Evolutionary conservation across 768 basidiomycete species (phyloP).

Genomic region (Tricholoma saponaceum): DNA sequence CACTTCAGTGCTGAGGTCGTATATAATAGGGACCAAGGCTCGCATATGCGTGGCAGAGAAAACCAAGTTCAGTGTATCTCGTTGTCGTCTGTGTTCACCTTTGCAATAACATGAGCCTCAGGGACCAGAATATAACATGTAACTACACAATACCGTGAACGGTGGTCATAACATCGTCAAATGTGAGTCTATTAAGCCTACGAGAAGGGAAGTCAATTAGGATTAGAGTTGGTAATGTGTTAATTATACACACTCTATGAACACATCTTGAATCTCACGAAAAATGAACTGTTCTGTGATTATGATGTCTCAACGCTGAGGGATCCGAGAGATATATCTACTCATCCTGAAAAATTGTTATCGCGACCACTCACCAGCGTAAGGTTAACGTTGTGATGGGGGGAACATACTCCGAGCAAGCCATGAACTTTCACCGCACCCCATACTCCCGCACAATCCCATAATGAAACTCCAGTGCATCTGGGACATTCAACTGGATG

Average conservation of each 20-base stretch:
- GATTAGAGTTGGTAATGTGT: slow-evolving; percentile 6
- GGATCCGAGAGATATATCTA: slow-evolving; percentile 1
- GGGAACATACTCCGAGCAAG: slow-evolving; percentile 17
- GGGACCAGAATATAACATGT: neutral
- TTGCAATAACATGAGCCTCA: neutral
- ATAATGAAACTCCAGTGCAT: slow-evolving; percentile 13
- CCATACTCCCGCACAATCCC: slow-evolving; percentile 11
- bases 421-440: slow-evolving; percentile 20
- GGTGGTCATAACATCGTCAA: slow-evolving; percentile 5
- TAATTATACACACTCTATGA: neutral
- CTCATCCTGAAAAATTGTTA: neutral
- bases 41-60: slow-evolving; percentile 30
- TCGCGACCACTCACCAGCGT: too few species aligned
- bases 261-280: neutral
- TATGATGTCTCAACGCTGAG: slow-evolving; percentile 3
- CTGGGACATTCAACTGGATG: slow-evolving; percentile 13
- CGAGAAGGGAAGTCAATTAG: slow-evolving; percentile 9
- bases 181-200: slow-evolving; percentile 13
- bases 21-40: slow-evolving; percentile 25
- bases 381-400: neutral
- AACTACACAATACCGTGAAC: neutral
- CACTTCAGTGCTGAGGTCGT: slow-evolving; percentile 21
- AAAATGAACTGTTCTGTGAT: neutral
- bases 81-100: slow-evolving; percentile 27
- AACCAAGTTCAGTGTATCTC: slow-evolving; percentile 28